These are phyloP conservation scores for Suhomyces pyralidae DNA, from an alignment of 805 yeast species.

Conservation along the genomic window DNA sequence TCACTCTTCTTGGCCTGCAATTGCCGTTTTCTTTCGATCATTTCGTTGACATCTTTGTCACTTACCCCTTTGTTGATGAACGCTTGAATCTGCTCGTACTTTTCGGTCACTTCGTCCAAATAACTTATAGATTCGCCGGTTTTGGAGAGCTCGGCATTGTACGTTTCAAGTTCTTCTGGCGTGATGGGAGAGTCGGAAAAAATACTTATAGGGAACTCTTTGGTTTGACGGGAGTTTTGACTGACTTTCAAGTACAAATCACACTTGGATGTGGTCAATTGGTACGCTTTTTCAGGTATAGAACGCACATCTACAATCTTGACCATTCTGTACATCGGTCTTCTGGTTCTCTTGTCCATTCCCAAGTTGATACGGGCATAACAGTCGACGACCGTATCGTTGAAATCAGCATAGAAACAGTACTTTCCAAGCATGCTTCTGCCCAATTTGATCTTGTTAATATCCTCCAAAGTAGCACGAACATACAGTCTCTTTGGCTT, in stretches of 20 bases:
- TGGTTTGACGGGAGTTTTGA: conserved; percentile 74
- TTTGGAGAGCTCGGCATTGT: conserved; percentile 56
- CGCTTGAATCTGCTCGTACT: conserved; percentile 56
- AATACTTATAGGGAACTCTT: conserved; percentile 70
- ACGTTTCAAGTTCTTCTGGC: conserved; percentile 69
- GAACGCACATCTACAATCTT: conserved; percentile 64
- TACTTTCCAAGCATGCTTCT: conserved; percentile 71
- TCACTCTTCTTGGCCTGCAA: conserved; percentile 43
- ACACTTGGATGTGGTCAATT: conserved; percentile 40
- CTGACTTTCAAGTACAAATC: conserved; percentile 64
- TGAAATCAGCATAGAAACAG: conserved; percentile 81
- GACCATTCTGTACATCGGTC: conserved; percentile 77
- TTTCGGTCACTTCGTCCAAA: conserved; percentile 59
- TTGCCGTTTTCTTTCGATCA: conserved; percentile 69
- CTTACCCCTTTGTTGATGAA: conserved; percentile 68
- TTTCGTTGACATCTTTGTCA: conserved; percentile 69
- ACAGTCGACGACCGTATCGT: conserved; percentile 64
- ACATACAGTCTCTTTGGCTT: conserved; percentile 35
- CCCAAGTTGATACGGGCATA: conserved; percentile 86
- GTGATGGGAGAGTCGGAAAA: conserved; percentile 77
- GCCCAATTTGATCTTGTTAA: conserved; percentile 74
- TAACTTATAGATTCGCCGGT: conserved; percentile 61
- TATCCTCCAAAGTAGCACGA: conserved; percentile 56
- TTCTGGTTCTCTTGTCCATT: conserved; percentile 54
- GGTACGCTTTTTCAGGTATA: conserved; percentile 40